phyloP scores from a whole-genome alignment of 2,329 filamentous ascomycete genomes.

The Arthrobotrys entomopaga region DNA sequence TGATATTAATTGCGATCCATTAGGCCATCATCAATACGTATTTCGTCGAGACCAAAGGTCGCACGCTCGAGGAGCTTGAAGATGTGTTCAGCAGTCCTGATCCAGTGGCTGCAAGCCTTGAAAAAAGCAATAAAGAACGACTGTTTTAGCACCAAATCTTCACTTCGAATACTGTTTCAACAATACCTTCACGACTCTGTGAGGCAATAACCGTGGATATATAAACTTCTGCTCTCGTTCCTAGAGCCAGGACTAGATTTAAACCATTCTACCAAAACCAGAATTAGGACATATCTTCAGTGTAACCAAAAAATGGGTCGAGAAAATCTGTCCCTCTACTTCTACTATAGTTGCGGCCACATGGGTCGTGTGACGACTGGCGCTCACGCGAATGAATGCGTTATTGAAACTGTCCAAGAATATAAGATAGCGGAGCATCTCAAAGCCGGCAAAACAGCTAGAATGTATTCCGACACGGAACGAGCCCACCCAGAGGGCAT shows the following conservation, averaged over 20 bases:
- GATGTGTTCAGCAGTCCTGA: slow-evolving; percentile 58
- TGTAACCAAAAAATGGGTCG: not conserved
- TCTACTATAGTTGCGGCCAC: slow-evolving; percentile 43
- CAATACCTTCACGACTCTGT: no score
- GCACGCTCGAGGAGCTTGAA: slow-evolving; percentile 58
- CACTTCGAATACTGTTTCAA: not conserved
- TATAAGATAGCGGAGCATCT: slow-evolving; percentile 24
- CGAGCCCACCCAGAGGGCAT: slow-evolving; percentile 6
- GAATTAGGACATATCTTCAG: no score
- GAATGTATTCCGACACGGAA: slow-evolving; percentile 28
- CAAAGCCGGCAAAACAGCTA: slow-evolving; percentile 23
- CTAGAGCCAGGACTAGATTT: no score
- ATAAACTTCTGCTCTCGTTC: no score
- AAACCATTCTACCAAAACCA: no score
- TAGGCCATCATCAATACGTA: slow-evolving; percentile 48
- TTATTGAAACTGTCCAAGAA: slow-evolving; percentile 25
- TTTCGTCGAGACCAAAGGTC: slow-evolving; percentile 57
- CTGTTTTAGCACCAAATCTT: slow-evolving; percentile 22
- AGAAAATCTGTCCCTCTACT: slow-evolving; percentile 26
- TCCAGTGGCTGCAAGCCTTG: slow-evolving; percentile 53
- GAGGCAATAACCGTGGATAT: no score
- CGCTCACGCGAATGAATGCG: slow-evolving; percentile 16
- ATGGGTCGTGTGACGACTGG: slow-evolving; percentile 32
- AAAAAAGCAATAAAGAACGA: slow-evolving; percentile 40
- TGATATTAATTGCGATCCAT: slow-evolving; percentile 1